Base-by-base conservation (phyloP, 306 rosid species). In the Cicer yamashitae region DNA sequence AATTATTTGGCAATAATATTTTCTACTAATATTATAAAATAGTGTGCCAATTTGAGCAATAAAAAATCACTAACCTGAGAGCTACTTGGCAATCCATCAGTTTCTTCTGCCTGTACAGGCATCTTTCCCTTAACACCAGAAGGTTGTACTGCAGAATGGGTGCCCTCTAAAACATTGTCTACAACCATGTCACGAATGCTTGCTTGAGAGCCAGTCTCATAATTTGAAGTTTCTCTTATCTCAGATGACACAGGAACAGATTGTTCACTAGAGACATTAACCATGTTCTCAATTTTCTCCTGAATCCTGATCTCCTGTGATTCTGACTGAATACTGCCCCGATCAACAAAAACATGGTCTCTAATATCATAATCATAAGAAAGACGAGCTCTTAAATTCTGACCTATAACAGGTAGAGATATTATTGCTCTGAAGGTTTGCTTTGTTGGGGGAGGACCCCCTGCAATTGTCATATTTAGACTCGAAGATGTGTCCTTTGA, bases 391-490 rank as follows among this genome's bases (percentile, higher is more conserved):
- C 96, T 84, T 69, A 94, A 83, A 84, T 87, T 90, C 82, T 78
- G 91, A 79, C 97, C 97, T 82, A 90, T 84, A 67, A 94, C 83
- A 76, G 99, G 97, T 74, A 92, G 69, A 30, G 93, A 90, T 74
- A 91, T 89, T 68, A 85, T 84, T 69, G 97, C 96, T 85, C 89
- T 94, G 66, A 91, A 94, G 70, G 87, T 87, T 84, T 94, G 98
- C 76, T 83, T 84, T 66, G 96, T 85, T 71, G 98, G 98, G 59
- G 92, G 88, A 88, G 97, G 98, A 10, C 98, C 98, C 86, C 98
- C 98, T 6, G 98, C 98, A 75, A 94, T 94, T 48, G 99, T 94
- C 81, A 87, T 79, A 71, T 82, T 87, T 70, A 94, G 89, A 81
- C 78, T 86, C 8, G 83, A 71, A 59, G 82, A 73, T 38, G 78